Evolutionary conservation across 441 rosid genomes (phyloP).

Genomic region (Gossypium schwendimanii): DNA sequence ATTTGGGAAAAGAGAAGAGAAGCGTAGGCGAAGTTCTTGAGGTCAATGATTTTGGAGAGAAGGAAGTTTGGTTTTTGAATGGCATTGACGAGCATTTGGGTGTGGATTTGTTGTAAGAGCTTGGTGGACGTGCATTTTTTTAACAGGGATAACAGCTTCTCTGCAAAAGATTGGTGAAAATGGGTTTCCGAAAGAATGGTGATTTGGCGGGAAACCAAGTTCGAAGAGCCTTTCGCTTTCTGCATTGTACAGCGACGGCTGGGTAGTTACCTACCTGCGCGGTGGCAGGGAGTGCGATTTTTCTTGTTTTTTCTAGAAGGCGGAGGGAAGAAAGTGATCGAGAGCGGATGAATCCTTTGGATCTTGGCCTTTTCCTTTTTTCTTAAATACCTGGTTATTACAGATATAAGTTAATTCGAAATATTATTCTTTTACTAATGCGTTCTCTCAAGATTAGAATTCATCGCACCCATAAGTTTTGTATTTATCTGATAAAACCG

Average conservation of each 20-base stretch:
- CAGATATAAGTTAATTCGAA: no score
- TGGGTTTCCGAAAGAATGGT: background rate
- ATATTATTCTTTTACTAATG: no score
- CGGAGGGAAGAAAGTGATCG: no score
- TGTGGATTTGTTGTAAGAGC: constrained; percentile 48
- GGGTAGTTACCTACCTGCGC: background rate
- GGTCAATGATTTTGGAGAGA: constrained; percentile 56
- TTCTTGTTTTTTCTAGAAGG: no score
- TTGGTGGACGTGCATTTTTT: constrained; percentile 35
- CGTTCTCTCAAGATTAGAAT: no score
- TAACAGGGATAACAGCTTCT: constrained; percentile 33
- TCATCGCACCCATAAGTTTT: no score
- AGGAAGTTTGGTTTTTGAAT: constrained; percentile 49
- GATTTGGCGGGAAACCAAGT: constrained; percentile 6
- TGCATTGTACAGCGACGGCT: background rate
- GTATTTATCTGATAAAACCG: no score
- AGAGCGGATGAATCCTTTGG: no score
- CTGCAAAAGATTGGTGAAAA: background rate
- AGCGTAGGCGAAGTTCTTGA: constrained; percentile 50
- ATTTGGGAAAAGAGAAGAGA: constrained; percentile 45
- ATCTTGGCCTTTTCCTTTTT: no score
- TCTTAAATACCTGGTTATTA: no score
- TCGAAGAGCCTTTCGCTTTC: background rate
- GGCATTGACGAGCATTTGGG: constrained; percentile 57
- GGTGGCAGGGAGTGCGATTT: no score